Base-by-base conservation (phyloP, 306 rosid genomes). In the Argentina anserina region DNA sequence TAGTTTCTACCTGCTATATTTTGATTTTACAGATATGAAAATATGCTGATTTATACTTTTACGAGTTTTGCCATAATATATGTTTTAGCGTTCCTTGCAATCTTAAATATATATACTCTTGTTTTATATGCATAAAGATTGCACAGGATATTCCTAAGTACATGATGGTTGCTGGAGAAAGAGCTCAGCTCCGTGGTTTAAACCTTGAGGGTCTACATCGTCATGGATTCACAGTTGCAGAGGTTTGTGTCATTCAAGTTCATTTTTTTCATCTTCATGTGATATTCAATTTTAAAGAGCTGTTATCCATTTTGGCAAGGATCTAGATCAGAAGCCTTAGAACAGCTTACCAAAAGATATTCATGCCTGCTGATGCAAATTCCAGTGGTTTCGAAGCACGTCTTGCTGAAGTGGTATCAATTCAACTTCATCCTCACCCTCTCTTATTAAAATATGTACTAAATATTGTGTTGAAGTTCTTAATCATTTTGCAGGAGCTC, bases 131-230 rank as follows among this genome's bases (percentile, higher is more conserved):
- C 79, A 77, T 81, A 74, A 76, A 94, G 98, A 86, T 94, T 77
- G 69, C 89, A 25, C 97, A 91, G 81, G 99, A 91, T 83, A 87
- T 89, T 69, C 97, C 99, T 13, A 89, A 83, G 82, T 89, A 88
- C 80, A 81, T 83, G 96, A 83, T 91, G 97, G 99, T 89, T 21
- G 76, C 90, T 1, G 93, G 99, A 76, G 95, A 88, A 60, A 88
- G 96, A 82, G 88, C 97, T 1, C 90, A 84, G 76, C 91, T 94
- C 73, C 97, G 90, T 29, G 95, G 97, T 79, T 89, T 94, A 47
- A 91, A 94, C 75, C 67, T 86, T 61, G 97, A 86, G 73, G 99
- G 96, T 76, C 97, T 94, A 62, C 81, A 86, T 28, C 96, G 97
- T 20, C 73, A 65, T 76, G 92, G 95, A 71, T 88, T 91, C 83